Evolutionary conservation across 2,329 filamentous ascomycete species (phyloP).

Genomic region (Ascochyta fabae): DNA sequence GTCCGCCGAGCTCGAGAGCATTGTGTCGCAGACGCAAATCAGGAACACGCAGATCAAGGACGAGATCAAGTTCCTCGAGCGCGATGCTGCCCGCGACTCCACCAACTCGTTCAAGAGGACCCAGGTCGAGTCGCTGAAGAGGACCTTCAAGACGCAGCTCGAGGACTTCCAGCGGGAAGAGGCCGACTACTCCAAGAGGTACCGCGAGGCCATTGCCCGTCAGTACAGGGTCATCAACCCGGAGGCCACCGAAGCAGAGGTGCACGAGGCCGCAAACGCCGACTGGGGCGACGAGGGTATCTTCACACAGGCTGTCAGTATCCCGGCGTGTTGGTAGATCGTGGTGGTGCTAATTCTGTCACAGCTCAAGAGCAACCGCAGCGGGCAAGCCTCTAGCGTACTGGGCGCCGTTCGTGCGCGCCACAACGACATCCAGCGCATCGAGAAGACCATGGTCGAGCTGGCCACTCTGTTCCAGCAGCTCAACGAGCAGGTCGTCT

Average conservation of each 20-base stretch:
- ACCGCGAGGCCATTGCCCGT: conserved; percentile 78
- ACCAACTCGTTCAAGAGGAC: conserved; percentile 71
- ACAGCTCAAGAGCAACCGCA: conserved; percentile 76
- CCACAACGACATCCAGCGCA: conserved; percentile 82
- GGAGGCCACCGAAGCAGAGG: conserved; percentile 76
- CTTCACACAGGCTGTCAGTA: conserved; percentile 79
- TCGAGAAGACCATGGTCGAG: conserved; percentile 76
- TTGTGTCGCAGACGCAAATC: conserved; percentile 73
- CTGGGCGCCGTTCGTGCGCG: conserved; percentile 81
- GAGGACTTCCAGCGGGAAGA: conserved; percentile 75
- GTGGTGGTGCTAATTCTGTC: not conserved
- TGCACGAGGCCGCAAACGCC: conserved; percentile 70
- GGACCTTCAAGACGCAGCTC: conserved; percentile 74
- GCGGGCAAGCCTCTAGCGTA: conserved; percentile 73
- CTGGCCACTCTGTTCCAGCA: conserved; percentile 75
- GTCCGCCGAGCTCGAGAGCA: conserved; percentile 66
- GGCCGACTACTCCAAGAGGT: conserved; percentile 71
- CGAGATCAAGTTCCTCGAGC: conserved; percentile 77
- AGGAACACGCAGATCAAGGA: conserved; percentile 79
- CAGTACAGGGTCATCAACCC: conserved; percentile 85
- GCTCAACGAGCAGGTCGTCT: conserved; percentile 74
- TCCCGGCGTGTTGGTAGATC: not conserved
- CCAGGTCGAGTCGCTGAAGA: conserved; percentile 73
- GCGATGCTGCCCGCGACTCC: conserved; percentile 69
- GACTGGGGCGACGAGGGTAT: conserved; percentile 82